A percentile compares a stretch with the other conserved stretches of the same genome.
phyloP scores from a whole-genome alignment of 495 filamentous ascomycete species.

The Pseudotulostoma volvatum region DNA sequence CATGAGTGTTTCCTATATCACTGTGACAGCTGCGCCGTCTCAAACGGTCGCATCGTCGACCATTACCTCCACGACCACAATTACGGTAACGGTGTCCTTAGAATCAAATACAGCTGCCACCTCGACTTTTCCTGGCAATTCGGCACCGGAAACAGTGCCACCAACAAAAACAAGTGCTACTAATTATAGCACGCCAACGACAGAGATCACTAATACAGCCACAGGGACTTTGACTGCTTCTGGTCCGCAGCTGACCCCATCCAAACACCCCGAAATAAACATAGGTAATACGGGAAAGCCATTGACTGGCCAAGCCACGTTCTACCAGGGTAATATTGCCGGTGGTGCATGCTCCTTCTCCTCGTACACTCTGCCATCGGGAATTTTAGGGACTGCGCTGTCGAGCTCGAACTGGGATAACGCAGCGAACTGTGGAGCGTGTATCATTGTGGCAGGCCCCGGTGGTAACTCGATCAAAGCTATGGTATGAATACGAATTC shows the following conservation, averaged over 20 bases:
- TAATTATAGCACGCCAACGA: too few relatives aligned
- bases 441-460: conserved; percentile 37
- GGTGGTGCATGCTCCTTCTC: conserved; percentile 42
- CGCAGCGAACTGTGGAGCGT: conserved; percentile 38
- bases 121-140: background rate
- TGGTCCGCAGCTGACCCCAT: too few relatives aligned
- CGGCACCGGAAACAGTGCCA: background rate
- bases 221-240: background rate
- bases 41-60: conserved; percentile 6
- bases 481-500: conserved; percentile 42
- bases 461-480: conserved; percentile 40
- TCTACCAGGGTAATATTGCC: conserved; percentile 44
- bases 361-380: conserved; percentile 38
- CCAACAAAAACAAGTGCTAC: too few relatives aligned
- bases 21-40: conserved; percentile 12
- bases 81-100: conserved; percentile 2
- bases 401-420: conserved; percentile 34
- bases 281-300: too few relatives aligned
- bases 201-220: background rate
- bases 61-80: conserved; percentile 4
- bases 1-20: conserved; percentile 11
- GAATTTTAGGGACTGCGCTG: conserved; percentile 37
- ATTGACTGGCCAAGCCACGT: conserved; percentile 27
- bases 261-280: too few relatives aligned
- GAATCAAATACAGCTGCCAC: conserved; percentile 1